phyloP scores from a whole-genome alignment of 306 rosid species.

The Senna siamea region DNA sequence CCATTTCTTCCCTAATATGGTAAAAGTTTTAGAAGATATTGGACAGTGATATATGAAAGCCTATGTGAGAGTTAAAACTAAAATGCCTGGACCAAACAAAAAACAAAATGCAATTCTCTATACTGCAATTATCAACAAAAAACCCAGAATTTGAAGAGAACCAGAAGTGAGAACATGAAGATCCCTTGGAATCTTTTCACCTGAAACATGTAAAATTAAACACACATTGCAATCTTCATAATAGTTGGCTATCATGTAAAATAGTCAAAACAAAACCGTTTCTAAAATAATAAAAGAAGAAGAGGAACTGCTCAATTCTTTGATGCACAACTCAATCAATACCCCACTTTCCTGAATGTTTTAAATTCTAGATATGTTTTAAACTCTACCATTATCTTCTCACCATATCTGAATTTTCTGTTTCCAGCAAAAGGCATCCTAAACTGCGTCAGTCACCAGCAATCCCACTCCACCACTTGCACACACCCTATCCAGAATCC shows the following conservation, averaged over 20 bases:
- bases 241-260: constrained; percentile 17
- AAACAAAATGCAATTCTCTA: constrained; percentile 9
- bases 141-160: constrained; percentile 14
- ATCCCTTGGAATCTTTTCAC: constrained; percentile 17
- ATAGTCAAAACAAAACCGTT: constrained; percentile 2
- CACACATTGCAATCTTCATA: constrained; percentile 18
- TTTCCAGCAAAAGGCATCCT: constrained; percentile 35
- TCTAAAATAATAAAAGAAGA: not conserved
- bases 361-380: no score
- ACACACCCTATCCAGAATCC: constrained; percentile 19
- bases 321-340: not conserved
- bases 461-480: constrained; percentile 14
- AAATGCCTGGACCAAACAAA: not conserved
- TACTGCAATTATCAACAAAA: constrained; percentile 23
- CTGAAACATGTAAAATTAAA: not conserved
- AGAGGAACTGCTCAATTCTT: not conserved
- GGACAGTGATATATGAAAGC: constrained; percentile 20
- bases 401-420: constrained; percentile 8
- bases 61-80: constrained; percentile 1
- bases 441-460: constrained; percentile 25
- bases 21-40: constrained; percentile 35
- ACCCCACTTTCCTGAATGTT: constrained; percentile 6
- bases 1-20: constrained; percentile 78
- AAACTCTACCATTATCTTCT: constrained; percentile 22
- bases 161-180: constrained; percentile 13